Conservation (phyloP, 176 grass and related monocot genomes). For the Cenchrus purpureus region DNA sequence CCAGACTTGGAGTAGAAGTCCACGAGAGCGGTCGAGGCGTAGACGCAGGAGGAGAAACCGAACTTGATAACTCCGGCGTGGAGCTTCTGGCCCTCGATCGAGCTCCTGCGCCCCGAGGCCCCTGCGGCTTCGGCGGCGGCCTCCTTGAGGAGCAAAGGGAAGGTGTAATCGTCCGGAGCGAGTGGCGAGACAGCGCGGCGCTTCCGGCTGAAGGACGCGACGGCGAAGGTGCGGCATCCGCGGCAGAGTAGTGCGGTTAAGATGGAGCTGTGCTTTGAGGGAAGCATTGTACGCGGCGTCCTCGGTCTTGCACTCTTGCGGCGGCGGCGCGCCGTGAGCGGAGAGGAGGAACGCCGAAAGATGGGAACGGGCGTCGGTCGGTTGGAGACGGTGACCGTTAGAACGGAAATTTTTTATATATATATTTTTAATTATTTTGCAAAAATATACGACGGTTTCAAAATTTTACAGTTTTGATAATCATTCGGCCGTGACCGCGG, state of each 20-base stretch:
- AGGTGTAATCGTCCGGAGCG: not conserved
- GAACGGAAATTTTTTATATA: not conserved
- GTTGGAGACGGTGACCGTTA: not conserved
- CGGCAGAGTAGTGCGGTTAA: not conserved
- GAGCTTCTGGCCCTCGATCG: not conserved
- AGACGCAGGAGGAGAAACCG: slow-evolving; percentile 15
- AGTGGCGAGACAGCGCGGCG: not conserved
- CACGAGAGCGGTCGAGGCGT: not conserved
- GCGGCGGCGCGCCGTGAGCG: not conserved
- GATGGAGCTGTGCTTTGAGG: not conserved
- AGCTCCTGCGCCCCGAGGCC: not conserved
- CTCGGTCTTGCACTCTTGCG: not conserved
- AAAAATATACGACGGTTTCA: no score
- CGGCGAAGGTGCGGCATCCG: not conserved
- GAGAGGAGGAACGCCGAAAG: not conserved
- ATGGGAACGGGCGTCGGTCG: not conserved
- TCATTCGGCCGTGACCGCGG: no score
- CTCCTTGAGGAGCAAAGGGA: slow-evolving; percentile 11
- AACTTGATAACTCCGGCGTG: slow-evolving; percentile 7
- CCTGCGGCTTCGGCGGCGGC: not conserved
- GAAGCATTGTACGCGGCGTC: not conserved
- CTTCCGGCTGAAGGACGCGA: not conserved
- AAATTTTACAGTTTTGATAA: no score
- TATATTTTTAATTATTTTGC: no score
- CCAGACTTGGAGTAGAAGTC: slow-evolving; percentile 18